phyloP scores from a whole-genome alignment of 2,329 filamentous ascomycete genomes.

The Cladophialophora exuberans region DNA sequence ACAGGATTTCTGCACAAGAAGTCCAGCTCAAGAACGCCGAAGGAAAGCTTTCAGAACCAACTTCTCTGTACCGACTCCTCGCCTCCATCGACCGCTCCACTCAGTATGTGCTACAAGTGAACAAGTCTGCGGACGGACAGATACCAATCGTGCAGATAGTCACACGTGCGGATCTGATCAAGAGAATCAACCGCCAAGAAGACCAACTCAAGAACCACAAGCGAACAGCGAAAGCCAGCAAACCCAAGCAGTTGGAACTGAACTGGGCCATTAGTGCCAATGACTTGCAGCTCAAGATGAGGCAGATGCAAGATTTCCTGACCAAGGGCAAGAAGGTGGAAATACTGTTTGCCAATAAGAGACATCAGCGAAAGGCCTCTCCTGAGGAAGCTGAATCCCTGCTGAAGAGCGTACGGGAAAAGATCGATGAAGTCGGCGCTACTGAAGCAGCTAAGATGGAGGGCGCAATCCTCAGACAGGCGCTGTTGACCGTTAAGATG shows the following conservation, averaged over 20 bases:
- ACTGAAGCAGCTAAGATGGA: slow-evolving; percentile 47
- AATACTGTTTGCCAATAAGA: slow-evolving; percentile 70
- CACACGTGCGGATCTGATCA: slow-evolving; percentile 57
- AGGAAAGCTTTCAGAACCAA: slow-evolving; percentile 25
- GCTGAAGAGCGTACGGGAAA: slow-evolving; percentile 54
- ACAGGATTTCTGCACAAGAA: slow-evolving; percentile 26
- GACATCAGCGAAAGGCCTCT: slow-evolving; percentile 62
- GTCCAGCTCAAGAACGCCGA: slow-evolving; percentile 26
- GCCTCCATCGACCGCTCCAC: slow-evolving; percentile 51
- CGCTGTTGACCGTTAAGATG: slow-evolving; percentile 27
- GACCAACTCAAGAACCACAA: slow-evolving; percentile 40
- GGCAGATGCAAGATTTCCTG: slow-evolving; percentile 70
- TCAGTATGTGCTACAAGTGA: slow-evolving; percentile 57
- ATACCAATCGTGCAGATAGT: slow-evolving; percentile 73
- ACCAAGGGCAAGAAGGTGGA: slow-evolving; percentile 76
- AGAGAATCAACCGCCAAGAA: slow-evolving; percentile 45
- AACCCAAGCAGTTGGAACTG: slow-evolving; percentile 77
- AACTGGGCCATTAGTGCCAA: slow-evolving; percentile 83
- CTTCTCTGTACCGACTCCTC: slow-evolving; percentile 38
- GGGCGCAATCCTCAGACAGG: slow-evolving; percentile 43
- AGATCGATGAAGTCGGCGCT: slow-evolving; percentile 47
- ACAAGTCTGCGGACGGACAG: slow-evolving; percentile 36
- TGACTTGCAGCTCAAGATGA: slow-evolving; percentile 74
- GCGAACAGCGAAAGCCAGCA: slow-evolving; percentile 41
- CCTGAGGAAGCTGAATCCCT: slow-evolving; percentile 64